Evolutionary conservation across 2,329 filamentous ascomycete genomes (phyloP).

Genomic region (Pseudocercospora eumusae): DNA sequence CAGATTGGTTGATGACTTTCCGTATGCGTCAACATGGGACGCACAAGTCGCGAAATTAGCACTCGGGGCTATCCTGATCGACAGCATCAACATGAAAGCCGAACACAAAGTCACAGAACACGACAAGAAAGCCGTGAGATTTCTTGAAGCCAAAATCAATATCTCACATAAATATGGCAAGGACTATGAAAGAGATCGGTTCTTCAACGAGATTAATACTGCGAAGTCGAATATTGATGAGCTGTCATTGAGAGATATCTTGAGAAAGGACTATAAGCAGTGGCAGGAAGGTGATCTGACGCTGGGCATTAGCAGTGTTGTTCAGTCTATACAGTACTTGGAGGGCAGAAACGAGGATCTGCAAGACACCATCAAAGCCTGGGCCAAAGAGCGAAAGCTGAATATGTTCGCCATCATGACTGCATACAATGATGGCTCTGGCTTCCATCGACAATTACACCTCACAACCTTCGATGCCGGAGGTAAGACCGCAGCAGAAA

Average conservation of each 20-base stretch:
- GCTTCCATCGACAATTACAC: slow-evolving; percentile 68
- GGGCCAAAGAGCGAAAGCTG: slow-evolving; percentile 59
- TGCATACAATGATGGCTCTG: slow-evolving; percentile 55
- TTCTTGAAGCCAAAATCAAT: slow-evolving; percentile 60
- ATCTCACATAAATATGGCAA: slow-evolving; percentile 38
- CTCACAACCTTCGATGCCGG: slow-evolving; percentile 59
- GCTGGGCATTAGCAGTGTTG: slow-evolving; percentile 68
- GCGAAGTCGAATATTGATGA: slow-evolving; percentile 69
- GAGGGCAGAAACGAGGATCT: slow-evolving; percentile 58
- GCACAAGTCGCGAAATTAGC: slow-evolving; percentile 66
- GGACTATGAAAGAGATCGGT: slow-evolving; percentile 56
- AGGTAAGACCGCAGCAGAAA: slow-evolving; percentile 54
- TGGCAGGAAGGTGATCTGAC: slow-evolving; percentile 61
- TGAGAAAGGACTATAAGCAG: slow-evolving; percentile 83
- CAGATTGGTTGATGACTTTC: slow-evolving; percentile 41
- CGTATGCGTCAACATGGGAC: slow-evolving; percentile 49
- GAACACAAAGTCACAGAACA: slow-evolving; percentile 63
- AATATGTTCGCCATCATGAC: slow-evolving; percentile 71
- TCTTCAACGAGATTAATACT: slow-evolving; percentile 60
- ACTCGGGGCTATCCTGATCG: slow-evolving; percentile 70
- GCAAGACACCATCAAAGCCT: slow-evolving; percentile 52
- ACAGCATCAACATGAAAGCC: slow-evolving; percentile 65
- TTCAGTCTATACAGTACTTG: slow-evolving; percentile 64
- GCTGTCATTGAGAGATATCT: slow-evolving; percentile 64
- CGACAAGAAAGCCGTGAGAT: slow-evolving; percentile 60